Evolutionary conservation across 1,139 yeast genomes (phyloP), one percentile per base, ranked within the genome.

Genomic region (Blastobotrys raffinosifermentans): DNA sequence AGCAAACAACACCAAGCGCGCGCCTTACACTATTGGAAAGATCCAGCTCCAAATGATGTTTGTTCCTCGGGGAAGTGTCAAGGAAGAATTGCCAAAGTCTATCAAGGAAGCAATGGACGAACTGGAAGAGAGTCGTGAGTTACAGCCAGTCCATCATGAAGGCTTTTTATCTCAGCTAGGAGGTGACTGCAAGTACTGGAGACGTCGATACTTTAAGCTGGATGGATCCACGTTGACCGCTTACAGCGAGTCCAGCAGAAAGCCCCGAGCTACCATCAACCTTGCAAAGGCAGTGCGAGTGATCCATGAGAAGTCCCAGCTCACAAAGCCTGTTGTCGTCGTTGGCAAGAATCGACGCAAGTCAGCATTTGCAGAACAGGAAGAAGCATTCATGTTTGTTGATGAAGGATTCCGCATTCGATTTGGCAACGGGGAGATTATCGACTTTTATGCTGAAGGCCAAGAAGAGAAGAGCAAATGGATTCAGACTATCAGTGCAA

Each of bases 151-250:
- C 11, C 40, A 36, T 9, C 35, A 44, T 44, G 80, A 78, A 49
- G 91, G 91, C 1, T 74, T 67, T 50, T 63, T 82, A 63, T 73
- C 75, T 43, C 93, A 81, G 60, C 79, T 75, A 47, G 93, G 93
- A 9, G 93, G 91, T 1, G 93, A 81, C 57, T 75, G 85, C 53
- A 72, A 69, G 19, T 60, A 69, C 31, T 75, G 83, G 77, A 72
- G 80, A 48, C 68, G 77, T 44, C 64, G 91, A 37, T 77, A 61
- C 57, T 81, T 76, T 62, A 72, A 70, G 48, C 67, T 82, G 22
- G 64, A 69, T 37, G 84, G 82, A 0, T 66, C 75, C 8, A 72
- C 78, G 20, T 64, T 82, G 44, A 67, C 77, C 32, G 87, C 89
- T 1, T 80, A 75, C 55, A 75, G 80, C 49, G 82, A 76, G 47